Percentiles rank a stretch among this genome's conserved stretches.
Evolutionary conservation across 2,329 filamentous ascomycete genomes (phyloP).

Genomic region (Hysterium pulicare): DNA sequence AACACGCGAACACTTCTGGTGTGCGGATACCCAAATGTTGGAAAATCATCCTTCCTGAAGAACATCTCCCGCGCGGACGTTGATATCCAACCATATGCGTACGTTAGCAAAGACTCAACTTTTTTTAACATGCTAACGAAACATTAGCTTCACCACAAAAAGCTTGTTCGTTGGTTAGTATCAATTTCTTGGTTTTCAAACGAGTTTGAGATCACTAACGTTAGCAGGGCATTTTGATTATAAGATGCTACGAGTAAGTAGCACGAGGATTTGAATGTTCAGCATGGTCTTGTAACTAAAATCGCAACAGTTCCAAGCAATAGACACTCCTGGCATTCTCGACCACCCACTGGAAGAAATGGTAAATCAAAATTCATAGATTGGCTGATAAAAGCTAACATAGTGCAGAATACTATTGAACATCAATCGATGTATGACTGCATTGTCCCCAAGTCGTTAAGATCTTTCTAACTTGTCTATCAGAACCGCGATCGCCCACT

Average conservation of each 20-base stretch:
- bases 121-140: too few species aligned
- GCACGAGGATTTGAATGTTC: too few species aligned
- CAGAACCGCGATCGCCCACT: constrained; percentile 96
- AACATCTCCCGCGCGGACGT: constrained; percentile 93
- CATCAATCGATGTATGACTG: constrained; percentile 99
- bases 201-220: too few species aligned
- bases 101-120: too few species aligned
- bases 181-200: too few species aligned
- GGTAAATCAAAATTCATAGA: too few species aligned
- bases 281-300: too few species aligned
- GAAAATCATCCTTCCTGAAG: constrained; percentile 62
- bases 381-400: too few species aligned
- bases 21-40: constrained; percentile 95
- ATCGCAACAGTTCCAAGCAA: constrained; percentile 92
- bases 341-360: constrained; percentile 98
- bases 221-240: constrained; percentile 99
- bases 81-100: constrained; percentile 93
- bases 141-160: constrained; percentile 99
- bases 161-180: constrained; percentile 91
- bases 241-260: constrained; percentile 76
- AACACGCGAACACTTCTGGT: constrained; percentile 95
- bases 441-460: too few species aligned
- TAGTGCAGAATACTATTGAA: constrained; percentile 99
- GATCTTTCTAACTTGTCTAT: too few species aligned
- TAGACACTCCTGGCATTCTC: constrained; percentile 97